phyloP scores from a whole-genome alignment of 2,329 filamentous ascomycete species.

The Cyphellophora attinorum region DNA sequence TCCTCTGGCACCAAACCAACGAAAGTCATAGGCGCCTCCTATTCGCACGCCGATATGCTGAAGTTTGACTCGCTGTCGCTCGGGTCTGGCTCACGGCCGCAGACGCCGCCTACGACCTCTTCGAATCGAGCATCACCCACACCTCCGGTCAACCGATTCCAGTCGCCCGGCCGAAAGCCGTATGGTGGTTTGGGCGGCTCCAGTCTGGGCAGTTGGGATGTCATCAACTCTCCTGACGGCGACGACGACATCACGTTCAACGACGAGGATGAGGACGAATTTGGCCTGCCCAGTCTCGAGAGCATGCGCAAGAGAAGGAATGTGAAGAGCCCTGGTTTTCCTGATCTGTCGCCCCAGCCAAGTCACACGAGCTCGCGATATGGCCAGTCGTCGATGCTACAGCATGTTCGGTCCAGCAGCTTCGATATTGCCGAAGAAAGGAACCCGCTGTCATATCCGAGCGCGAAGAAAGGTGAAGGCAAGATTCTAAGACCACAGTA shows the following conservation, averaged over 20 bases:
- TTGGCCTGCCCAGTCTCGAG: constrained; percentile 83
- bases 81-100: constrained; percentile 19
- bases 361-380: constrained; percentile 10
- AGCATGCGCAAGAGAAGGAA: constrained; percentile 71
- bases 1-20: constrained; percentile 30
- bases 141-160: constrained; percentile 10
- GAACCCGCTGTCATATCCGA: constrained; percentile 71
- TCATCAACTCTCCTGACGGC: constrained; percentile 56
- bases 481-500: constrained; percentile 97
- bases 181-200: constrained; percentile 46
- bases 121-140: constrained; percentile 12
- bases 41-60: constrained; percentile 91
- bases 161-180: constrained; percentile 15
- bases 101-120: constrained; percentile 19
- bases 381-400: constrained; percentile 8
- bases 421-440: constrained; percentile 91
- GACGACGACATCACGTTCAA: constrained; percentile 61
- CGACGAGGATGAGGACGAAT: constrained; percentile 86
- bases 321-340: constrained; percentile 25
- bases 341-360: constrained; percentile 6
- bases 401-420: constrained; percentile 62
- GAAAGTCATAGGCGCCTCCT: constrained; percentile 84
- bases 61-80: constrained; percentile 65
- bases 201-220: constrained; percentile 73
- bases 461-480: constrained; percentile 78